phyloP scores from a whole-genome alignment of 306 rosid genomes.

The Betula pendula region DNA sequence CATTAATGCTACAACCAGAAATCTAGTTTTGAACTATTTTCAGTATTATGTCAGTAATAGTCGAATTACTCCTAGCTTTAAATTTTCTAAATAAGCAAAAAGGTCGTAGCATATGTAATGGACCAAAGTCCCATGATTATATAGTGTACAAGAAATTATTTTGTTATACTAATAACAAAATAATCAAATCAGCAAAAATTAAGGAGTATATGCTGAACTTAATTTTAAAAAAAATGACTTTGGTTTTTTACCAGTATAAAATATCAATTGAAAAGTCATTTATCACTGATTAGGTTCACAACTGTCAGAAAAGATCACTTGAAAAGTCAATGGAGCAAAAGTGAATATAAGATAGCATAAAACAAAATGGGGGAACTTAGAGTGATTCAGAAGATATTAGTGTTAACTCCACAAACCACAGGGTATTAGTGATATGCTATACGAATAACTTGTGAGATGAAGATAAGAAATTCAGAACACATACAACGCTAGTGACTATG shows the following conservation, averaged over 20 bases:
- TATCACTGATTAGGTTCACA: neutral
- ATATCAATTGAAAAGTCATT: neutral
- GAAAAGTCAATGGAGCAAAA: neutral
- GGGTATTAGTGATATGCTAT: neutral
- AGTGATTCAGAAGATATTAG: neutral
- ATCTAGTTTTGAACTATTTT: neutral
- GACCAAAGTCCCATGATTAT: neutral
- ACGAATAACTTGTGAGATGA: neutral
- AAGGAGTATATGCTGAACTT: neutral
- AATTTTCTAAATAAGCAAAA: neutral
- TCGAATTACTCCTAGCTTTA: neutral
- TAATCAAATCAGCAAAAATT: neutral
- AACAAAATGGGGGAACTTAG: neutral
- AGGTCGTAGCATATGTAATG: neutral
- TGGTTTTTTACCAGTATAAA: neutral
- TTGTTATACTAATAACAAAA: neutral
- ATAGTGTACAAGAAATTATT: neutral
- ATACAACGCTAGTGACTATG: neutral
- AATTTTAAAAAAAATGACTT: no score
- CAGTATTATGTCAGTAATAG: neutral
- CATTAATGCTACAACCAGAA: neutral
- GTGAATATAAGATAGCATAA: neutral
- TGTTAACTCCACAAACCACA: neutral
- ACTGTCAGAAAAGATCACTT: neutral
- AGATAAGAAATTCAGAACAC: neutral